Conservation (phyloP, 2,329 filamentous ascomycete genomes). For the Aspergillus melleus region DNA sequence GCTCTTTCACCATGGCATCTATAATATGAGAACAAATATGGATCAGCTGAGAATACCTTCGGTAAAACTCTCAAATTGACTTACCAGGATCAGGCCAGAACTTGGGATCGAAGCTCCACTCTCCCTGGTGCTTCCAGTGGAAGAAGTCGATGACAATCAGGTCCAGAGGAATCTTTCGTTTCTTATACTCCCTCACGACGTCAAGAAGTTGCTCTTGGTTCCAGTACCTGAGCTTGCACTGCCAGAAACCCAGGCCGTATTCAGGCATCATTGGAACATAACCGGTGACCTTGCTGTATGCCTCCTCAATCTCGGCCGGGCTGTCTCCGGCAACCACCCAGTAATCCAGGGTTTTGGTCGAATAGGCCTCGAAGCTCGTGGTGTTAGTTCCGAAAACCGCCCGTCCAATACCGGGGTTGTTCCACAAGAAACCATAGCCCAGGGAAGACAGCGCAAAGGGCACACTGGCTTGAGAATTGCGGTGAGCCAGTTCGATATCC, state of each 20-base stretch:
- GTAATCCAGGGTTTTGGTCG: slow-evolving; percentile 61
- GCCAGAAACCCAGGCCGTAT: slow-evolving; percentile 68
- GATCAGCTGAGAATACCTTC: not conserved
- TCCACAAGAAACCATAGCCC: slow-evolving; percentile 67
- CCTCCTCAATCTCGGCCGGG: slow-evolving; percentile 57
- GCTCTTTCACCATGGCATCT: slow-evolving; percentile 64
- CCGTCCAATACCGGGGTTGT: slow-evolving; percentile 63
- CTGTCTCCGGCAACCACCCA: slow-evolving; percentile 62
- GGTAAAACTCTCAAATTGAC: slow-evolving; percentile 6
- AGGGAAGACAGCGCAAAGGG: slow-evolving; percentile 62
- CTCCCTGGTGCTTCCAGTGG: slow-evolving; percentile 66
- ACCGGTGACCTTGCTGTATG: slow-evolving; percentile 59
- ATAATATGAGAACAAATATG: not conserved
- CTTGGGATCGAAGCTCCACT: slow-evolving; percentile 65
- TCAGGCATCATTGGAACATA: slow-evolving; percentile 67
- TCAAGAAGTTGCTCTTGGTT: slow-evolving; percentile 64
- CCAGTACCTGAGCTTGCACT: slow-evolving; percentile 66
- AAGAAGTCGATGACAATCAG: slow-evolving; percentile 69
- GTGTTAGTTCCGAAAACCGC: slow-evolving; percentile 62
- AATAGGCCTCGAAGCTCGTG: slow-evolving; percentile 62
- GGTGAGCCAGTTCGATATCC: slow-evolving; percentile 64
- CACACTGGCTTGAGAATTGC: slow-evolving; percentile 66
- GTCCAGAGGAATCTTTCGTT: slow-evolving; percentile 58
- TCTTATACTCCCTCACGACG: slow-evolving; percentile 61
- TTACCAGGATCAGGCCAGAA: slow-evolving; percentile 65